These are phyloP conservation scores for Hymenoscyphus linearis DNA, from an alignment of 2,329 filamentous ascomycete genomes.

Conservation along the genomic window DNA sequence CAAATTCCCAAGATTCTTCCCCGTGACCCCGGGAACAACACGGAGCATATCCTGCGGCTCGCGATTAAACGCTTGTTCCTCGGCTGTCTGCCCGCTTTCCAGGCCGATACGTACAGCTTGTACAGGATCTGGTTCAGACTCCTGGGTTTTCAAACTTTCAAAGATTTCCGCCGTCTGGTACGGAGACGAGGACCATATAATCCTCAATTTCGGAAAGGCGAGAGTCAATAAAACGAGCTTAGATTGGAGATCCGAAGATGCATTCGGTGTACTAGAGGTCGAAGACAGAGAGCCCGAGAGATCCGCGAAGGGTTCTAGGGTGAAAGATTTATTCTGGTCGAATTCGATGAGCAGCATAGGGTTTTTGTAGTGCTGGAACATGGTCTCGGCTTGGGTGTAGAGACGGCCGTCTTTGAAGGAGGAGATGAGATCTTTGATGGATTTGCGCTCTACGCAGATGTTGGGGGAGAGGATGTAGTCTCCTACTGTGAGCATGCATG, in stretches of 20 bases:
- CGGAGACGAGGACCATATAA: constrained; percentile 90
- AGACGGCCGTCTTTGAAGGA: constrained; percentile 89
- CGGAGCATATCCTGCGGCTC: constrained; percentile 88
- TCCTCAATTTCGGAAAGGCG: constrained; percentile 80
- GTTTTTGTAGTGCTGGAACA: constrained; percentile 87
- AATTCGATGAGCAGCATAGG: constrained; percentile 96
- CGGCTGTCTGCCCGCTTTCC: constrained; percentile 54
- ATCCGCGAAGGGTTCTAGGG: constrained; percentile 75
- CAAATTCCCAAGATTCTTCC: constrained; percentile 69
- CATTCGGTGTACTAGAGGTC: constrained; percentile 50
- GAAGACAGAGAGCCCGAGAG: constrained; percentile 56
- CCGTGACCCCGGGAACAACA: constrained; percentile 76
- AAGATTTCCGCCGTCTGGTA: constrained; percentile 98
- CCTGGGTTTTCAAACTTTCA: constrained; percentile 82
- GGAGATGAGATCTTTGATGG: constrained; percentile 81
- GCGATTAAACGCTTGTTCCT: constrained; percentile 71
- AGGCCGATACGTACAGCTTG: constrained; percentile 80
- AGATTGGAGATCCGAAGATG: constrained; percentile 74
- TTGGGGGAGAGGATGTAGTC: constrained; percentile 91
- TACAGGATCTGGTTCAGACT: constrained; percentile 85
- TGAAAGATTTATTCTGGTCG: constrained; percentile 95
- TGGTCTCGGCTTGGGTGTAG: constrained; percentile 86
- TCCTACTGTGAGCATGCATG: constrained; percentile 92
- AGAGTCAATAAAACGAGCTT: constrained; percentile 90
- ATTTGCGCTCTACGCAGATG: constrained; percentile 94